Base-by-base conservation (phyloP, 805 yeast genomes). In the Vanderwaltozyma yarrowii region DNA sequence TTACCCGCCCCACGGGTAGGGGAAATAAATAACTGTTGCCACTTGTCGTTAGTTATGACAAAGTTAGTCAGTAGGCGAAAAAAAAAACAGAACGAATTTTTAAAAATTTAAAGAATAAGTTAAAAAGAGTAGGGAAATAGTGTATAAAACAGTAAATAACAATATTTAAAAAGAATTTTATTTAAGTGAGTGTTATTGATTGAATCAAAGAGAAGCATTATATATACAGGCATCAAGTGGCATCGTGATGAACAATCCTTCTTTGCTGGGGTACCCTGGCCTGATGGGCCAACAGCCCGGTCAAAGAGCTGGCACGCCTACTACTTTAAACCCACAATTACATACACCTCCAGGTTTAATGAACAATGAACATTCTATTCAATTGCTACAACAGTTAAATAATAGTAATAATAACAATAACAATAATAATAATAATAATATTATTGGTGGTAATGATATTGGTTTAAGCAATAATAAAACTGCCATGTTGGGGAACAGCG, bases 261-360 rank as follows among this genome's bases (percentile, higher is more conserved):
- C 56, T 28, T 36, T 53, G 38, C 40, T 53, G 40, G 56, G 56
- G 20, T 51, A 50, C 40, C 50, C 55, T 24, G 34, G 37, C 12
- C 14, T 25, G 3, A 12, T 33, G 21, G 15, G 20, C n/a, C 36
- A 37, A 12, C 34, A 16, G 13, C 4, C 25, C 4, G 31, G 29
- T 25, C 38, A 38, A 12, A 44, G 45, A 25, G 24, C 40, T 12
- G 47, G 36, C 20, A 41, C 46, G 13, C 46, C 45, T 20, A 39
- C 19, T 29, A 34, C 14, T 25, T 30, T 43, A 30, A 46, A 33
- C 33, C 40, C 36, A 26, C 45, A 43, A 26, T 36, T 43, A 32
- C 45, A 39, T 26, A 35, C 55, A 4, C 59, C 59, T 5, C 59
- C 57, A 4, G 58, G 59, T 9, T 34, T 54, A 21, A 32, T 47